Evolutionary conservation across 2,329 filamentous ascomycete genomes (phyloP), one percentile per base, ranked within the genome.

Genomic region (Malbranchea cinnamomea): DNA sequence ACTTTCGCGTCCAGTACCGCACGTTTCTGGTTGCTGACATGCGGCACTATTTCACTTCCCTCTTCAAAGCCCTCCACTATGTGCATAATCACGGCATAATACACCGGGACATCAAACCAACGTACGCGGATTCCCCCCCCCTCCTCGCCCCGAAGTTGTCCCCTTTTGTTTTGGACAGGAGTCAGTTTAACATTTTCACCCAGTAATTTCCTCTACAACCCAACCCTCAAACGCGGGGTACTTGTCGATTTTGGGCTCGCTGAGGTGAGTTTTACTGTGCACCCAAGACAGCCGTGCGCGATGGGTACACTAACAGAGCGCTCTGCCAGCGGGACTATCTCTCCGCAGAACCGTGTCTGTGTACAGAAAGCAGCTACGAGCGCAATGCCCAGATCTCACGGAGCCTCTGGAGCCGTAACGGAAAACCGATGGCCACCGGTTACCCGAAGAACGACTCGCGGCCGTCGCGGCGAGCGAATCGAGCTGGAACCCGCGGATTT

Each of bases 221-320:
- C 82, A 0, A 61, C 72, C 16, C 37, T 54, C 7, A 72, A 76
- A 44, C 75, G 81, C 32, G 89, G 89, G 23, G 87, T 98, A 2
- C 68, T 98, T 1, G 89, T 98, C n/a, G 89, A 98, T 50, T 98
- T 98, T 59, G 89, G 89, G n/a, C 69, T 98, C 10, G 89, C 89
- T 20, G 89, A 98, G 59, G 23, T 29, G 26, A 31, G 25, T 8
- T 16, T 29, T 8, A 21, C 20, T 22, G 20, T 7, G 20, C 7
- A 22, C 20, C n/a, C n/a, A n/a, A n/a, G 20, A 22, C 11, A 7
- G 7, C 20, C 11, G 20, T n/a, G 20, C 20, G 20, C 20, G 20
- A 22, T 7, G 7, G n/a, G 20, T 32, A 12, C 2, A 3, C 12
- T 14, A 23, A 10, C 1, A 12, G 10, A n/a, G 6, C 9, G 16